phyloP scores from a whole-genome alignment of 2,329 filamentous ascomycete species.

The Xylariales sp. region DNA sequence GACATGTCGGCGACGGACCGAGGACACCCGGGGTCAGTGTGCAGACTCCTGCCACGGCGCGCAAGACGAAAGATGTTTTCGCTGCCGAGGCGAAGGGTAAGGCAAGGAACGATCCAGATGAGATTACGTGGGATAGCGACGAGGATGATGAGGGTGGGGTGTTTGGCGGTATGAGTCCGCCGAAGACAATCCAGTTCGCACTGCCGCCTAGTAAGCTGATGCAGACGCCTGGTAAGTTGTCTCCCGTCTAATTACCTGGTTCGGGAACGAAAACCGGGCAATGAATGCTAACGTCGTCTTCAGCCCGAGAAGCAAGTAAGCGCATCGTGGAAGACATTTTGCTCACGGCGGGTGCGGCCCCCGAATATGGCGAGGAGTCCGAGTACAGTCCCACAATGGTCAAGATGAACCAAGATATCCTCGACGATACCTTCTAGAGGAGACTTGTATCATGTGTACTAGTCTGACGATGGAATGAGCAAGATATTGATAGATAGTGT shows the following conservation, averaged over 20 bases:
- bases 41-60: constrained; percentile 62
- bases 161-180: constrained; percentile 76
- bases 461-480: no score
- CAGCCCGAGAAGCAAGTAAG: constrained; percentile 74
- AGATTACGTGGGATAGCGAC: constrained; percentile 69
- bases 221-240: constrained; percentile 67
- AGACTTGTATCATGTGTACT: no score
- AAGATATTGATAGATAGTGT: no score
- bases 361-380: constrained; percentile 43
- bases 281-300: constrained; percentile 12
- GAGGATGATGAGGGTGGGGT: constrained; percentile 52
- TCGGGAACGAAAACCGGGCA: no score
- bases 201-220: constrained; percentile 71
- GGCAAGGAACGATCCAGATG: constrained; percentile 35
- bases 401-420: constrained; percentile 57
- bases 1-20: constrained; percentile 42
- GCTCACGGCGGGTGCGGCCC: constrained; percentile 65
- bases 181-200: constrained; percentile 88
- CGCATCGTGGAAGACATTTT: constrained; percentile 78
- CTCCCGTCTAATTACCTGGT: background rate
- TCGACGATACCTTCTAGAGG: constrained; percentile 62
- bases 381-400: constrained; percentile 59
- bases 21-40: constrained; percentile 82
- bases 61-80: constrained; percentile 48
- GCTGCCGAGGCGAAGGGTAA: constrained; percentile 23